Percentiles rank a stretch among this genome's conserved stretches.
Conservation (phyloP, 805 yeast species). For the Hanseniaspora valbyensis region DNA sequence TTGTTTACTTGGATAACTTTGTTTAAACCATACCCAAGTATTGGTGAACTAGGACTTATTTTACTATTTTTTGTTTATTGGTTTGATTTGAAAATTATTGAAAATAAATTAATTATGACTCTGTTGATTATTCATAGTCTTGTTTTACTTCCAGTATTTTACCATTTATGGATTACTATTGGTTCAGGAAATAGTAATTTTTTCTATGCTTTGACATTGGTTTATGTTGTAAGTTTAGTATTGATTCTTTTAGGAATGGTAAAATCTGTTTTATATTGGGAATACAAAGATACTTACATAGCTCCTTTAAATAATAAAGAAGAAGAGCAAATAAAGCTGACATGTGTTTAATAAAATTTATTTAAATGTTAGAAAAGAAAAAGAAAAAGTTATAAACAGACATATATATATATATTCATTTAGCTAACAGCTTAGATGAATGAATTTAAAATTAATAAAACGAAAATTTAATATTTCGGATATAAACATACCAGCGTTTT, state of each 20-base stretch:
- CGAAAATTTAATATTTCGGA: no score
- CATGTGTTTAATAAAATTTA: no score
- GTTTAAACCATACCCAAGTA: slow-evolving; percentile 75
- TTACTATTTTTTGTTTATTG: slow-evolving; percentile 18
- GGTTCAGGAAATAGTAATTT: slow-evolving; percentile 95
- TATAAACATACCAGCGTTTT: no score
- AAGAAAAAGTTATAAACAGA: no score
- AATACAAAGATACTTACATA: slow-evolving; percentile 52
- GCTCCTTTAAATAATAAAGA: slow-evolving; percentile 13
- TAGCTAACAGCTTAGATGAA: no score
- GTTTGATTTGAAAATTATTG: slow-evolving; percentile 5
- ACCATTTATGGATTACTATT: slow-evolving; percentile 84
- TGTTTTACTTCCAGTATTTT: slow-evolving; percentile 74
- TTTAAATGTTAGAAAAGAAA: no score
- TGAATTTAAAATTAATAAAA: no score
- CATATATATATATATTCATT: no score
- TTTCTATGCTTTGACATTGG: slow-evolving; percentile 85
- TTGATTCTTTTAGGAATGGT: slow-evolving; percentile 61
- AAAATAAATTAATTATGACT: slow-evolving; percentile 2
- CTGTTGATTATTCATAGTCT: slow-evolving; percentile 43
- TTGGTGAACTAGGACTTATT: slow-evolving; percentile 61
- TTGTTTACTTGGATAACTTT: slow-evolving; percentile 46
- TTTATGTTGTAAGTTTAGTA: slow-evolving; percentile 60
- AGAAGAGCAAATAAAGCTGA: not conserved
- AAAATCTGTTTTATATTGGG: slow-evolving; percentile 67